phyloP scores from a whole-genome alignment of 1,284 basidiomycete species.

The Austropuccinia psidii region DNA sequence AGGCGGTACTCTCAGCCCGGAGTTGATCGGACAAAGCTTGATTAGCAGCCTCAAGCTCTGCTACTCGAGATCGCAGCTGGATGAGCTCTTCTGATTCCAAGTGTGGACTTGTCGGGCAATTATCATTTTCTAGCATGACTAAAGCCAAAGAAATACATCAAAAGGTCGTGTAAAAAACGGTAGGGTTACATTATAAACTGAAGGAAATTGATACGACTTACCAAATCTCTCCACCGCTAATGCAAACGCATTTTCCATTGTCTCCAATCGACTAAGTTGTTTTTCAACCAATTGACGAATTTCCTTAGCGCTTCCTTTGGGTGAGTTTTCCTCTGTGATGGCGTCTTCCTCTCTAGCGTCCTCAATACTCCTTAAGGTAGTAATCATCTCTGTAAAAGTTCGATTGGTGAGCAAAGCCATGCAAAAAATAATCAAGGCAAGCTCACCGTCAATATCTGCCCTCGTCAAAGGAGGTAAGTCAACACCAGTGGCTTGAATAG shows the following conservation, averaged over 20 bases:
- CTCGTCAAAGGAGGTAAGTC: conserved; percentile 40
- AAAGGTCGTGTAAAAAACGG: neutral
- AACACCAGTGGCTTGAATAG: conserved; percentile 33
- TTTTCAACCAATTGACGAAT: conserved; percentile 28
- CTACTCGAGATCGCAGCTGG: conserved; percentile 1
- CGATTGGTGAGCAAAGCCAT: neutral
- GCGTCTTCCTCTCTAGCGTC: neutral
- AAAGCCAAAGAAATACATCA: neutral
- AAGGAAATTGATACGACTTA: neutral
- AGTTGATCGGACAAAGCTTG: conserved; percentile 1
- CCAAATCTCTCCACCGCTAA: conserved; percentile 27
- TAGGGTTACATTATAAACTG: neutral
- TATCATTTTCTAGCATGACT: conserved; percentile 27
- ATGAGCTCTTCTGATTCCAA: conserved; percentile 2
- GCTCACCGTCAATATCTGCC: conserved; percentile 39
- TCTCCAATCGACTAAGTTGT: conserved; percentile 24
- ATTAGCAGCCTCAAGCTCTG: conserved; percentile 13
- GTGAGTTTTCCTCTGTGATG: neutral
- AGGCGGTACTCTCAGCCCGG: conserved; percentile 9
- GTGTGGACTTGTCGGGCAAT: neutral
- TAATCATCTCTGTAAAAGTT: neutral
- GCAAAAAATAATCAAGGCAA: neutral
- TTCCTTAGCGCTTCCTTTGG: conserved; percentile 9
- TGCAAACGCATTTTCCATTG: conserved; percentile 35
- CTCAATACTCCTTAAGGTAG: conserved; percentile 19